Conservation (phyloP, 106 monocot species). For the Apostasia ramifera region DNA sequence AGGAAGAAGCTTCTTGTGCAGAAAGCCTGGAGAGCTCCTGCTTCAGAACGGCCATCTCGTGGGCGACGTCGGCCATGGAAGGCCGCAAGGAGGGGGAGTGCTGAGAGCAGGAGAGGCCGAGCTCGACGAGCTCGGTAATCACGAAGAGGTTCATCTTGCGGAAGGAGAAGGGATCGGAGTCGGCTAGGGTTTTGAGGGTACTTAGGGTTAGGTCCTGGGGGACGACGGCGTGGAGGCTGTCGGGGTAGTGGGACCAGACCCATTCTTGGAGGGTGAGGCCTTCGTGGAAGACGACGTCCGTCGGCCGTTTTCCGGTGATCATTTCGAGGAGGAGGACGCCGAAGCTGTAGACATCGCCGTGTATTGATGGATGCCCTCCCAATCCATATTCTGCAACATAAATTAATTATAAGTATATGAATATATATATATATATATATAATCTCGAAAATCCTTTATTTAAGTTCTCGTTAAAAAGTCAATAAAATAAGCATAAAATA, state of each 20-base stretch:
- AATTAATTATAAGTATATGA: background rate
- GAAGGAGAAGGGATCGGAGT: background rate
- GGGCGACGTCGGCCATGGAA: constrained; percentile 50
- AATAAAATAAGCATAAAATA: too few relatives aligned
- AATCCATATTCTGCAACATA: constrained; percentile 83
- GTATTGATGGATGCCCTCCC: constrained; percentile 56
- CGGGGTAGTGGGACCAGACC: constrained; percentile 39
- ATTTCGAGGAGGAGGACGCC: constrained; percentile 77
- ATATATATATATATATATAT: background rate
- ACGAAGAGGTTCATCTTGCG: constrained; percentile 14
- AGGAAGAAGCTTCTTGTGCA: background rate
- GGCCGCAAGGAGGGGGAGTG: constrained; percentile 32
- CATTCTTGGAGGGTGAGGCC: constrained; percentile 56
- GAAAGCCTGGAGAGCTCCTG: constrained; percentile 24
- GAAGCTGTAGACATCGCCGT: constrained; percentile 89
- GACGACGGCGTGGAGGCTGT: constrained; percentile 14
- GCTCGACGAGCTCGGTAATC: constrained; percentile 31
- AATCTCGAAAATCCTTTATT: too few relatives aligned
- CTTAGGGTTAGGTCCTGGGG: constrained; percentile 12
- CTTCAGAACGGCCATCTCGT: constrained; percentile 37
- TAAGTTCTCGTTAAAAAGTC: background rate
- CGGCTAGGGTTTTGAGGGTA: background rate
- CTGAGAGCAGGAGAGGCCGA: constrained; percentile 37
- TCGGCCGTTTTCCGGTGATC: constrained; percentile 61
- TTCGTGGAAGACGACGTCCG: constrained; percentile 43